Evolutionary conservation across 176 grass and related monocot species (phyloP).

Genomic region (Avena eriantha): DNA sequence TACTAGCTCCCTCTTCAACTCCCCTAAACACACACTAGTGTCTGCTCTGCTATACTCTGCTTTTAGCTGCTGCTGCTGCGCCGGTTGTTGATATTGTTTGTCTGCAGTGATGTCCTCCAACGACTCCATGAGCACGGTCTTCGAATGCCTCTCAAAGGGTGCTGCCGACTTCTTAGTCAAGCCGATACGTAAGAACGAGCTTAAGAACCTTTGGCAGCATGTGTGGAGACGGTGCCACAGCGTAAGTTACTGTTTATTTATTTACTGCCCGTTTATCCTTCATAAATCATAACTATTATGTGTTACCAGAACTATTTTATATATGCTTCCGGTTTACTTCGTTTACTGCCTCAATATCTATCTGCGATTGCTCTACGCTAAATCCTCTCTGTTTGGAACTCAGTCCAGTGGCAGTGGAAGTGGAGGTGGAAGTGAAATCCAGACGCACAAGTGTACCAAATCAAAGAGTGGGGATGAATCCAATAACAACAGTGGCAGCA

Average conservation of each 20-base stretch:
- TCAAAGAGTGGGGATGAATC: slow-evolving; percentile 60
- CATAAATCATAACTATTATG: neutral
- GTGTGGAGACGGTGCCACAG: slow-evolving; percentile 87
- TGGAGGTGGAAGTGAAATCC: slow-evolving; percentile 90
- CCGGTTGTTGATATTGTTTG: slow-evolving; percentile 32
- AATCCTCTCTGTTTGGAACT: slow-evolving; percentile 42
- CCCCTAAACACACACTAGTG: slow-evolving; percentile 9
- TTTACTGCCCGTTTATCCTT: slow-evolving; percentile 10
- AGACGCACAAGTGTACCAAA: slow-evolving; percentile 69
- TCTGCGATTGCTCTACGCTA: slow-evolving; percentile 28
- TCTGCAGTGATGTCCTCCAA: slow-evolving; percentile 98
- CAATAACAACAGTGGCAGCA: slow-evolving; percentile 63
- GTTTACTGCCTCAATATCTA: neutral
- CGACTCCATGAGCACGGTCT: slow-evolving; percentile 78
- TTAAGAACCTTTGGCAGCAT: slow-evolving; percentile 96
- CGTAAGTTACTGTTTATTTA: slow-evolving; percentile 53
- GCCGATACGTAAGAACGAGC: slow-evolving; percentile 93
- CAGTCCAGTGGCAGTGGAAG: slow-evolving; percentile 94
- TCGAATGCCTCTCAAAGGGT: slow-evolving; percentile 88
- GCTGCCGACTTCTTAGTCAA: slow-evolving; percentile 95
- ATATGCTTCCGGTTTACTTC: neutral
- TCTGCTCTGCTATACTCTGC: neutral
- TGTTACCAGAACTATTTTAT: no score
- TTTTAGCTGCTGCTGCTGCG: neutral
- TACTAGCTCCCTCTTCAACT: neutral